phyloP scores from a whole-genome alignment of 108 stramenopile species.

The Skeletonema potamos region DNA sequence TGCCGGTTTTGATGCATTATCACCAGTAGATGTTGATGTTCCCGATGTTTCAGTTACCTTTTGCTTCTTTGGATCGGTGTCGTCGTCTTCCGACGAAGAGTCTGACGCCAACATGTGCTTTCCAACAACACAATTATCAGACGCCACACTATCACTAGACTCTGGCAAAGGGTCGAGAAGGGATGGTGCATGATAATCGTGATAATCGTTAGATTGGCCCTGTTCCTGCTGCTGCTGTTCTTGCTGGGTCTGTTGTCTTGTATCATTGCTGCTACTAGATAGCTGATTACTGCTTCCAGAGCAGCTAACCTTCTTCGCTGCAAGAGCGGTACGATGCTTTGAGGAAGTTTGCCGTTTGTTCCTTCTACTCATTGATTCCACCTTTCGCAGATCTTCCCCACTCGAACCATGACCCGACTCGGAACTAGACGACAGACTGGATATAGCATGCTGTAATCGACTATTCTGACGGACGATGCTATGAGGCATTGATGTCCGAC shows the following conservation, averaged over 20 bases:
- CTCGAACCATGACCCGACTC: constrained; percentile 57
- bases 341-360: constrained; percentile 15
- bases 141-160: constrained; percentile 53
- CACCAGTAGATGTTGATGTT: neutral
- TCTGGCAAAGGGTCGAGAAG: constrained; percentile 73
- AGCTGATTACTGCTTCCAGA: constrained; percentile 13
- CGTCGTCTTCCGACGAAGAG: constrained; percentile 55
- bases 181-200: constrained; percentile 78
- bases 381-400: constrained; percentile 49
- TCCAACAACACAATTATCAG: constrained; percentile 45
- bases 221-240: constrained; percentile 2
- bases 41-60: neutral
- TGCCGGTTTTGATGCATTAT: neutral
- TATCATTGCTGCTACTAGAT: constrained; percentile 54
- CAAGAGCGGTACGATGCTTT: constrained; percentile 10
- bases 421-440: constrained; percentile 76
- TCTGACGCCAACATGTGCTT: constrained; percentile 64
- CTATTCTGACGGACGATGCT: constrained; percentile 53
- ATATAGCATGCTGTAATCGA: constrained; percentile 68
- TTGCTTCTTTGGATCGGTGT: constrained; percentile 34
- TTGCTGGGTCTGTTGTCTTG: neutral
- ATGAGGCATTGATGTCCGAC: constrained; percentile 52
- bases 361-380: constrained; percentile 2
- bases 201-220: constrained; percentile 55
- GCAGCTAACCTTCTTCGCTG: constrained; percentile 61